These are phyloP conservation scores for Coemansia biformis DNA, from an alignment of 192 early-diverging fungal species.

Conservation along the genomic window DNA sequence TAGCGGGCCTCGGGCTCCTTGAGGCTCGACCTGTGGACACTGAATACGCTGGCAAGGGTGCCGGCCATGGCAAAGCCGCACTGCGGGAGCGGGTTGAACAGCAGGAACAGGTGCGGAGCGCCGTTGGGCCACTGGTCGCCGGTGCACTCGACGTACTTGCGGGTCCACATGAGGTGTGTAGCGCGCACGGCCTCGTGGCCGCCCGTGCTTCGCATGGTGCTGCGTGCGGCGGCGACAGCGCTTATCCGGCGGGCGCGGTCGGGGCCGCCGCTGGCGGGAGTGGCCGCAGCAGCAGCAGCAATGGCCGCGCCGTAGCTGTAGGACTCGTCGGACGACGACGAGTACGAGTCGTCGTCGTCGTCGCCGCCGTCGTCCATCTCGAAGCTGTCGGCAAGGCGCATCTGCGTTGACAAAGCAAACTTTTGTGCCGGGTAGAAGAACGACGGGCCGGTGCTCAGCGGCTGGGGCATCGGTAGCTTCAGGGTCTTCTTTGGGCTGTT, in stretches of 20 bases:
- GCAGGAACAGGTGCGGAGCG: slow-evolving; percentile 37
- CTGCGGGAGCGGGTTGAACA: slow-evolving; percentile 35
- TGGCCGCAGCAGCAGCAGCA: too few species aligned
- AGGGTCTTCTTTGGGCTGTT: slow-evolving; percentile 34
- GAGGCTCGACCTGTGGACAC: slow-evolving; percentile 23
- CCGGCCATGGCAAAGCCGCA: slow-evolving; percentile 28
- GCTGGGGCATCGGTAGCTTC: slow-evolving; percentile 26
- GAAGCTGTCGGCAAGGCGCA: slow-evolving; percentile 5
- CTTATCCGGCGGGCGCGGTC: slow-evolving; percentile 1
- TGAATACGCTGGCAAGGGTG: slow-evolving; percentile 19
- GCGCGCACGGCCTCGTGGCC: slow-evolving; percentile 16
- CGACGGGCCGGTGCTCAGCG: slow-evolving; percentile 26
- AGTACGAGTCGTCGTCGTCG: slow-evolving; percentile 20
- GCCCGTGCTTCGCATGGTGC: slow-evolving; percentile 3
- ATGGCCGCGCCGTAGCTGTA: slow-evolving; percentile 19
- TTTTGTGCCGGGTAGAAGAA: slow-evolving; percentile 31
- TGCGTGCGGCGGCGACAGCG: slow-evolving; percentile 6
- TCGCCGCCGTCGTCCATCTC: neutral
- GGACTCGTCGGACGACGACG: slow-evolving; percentile 42
- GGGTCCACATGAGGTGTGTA: slow-evolving; percentile 17
- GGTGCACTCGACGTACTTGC: slow-evolving; percentile 18
- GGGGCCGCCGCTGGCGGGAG: neutral
- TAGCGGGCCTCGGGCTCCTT: slow-evolving; percentile 35
- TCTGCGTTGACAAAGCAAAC: slow-evolving; percentile 16
- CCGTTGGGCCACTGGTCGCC: slow-evolving; percentile 26